Evolutionary conservation across 306 rosid species (phyloP), one percentile per base, ranked within the genome.

Genomic region (Rubus idaeus): DNA sequence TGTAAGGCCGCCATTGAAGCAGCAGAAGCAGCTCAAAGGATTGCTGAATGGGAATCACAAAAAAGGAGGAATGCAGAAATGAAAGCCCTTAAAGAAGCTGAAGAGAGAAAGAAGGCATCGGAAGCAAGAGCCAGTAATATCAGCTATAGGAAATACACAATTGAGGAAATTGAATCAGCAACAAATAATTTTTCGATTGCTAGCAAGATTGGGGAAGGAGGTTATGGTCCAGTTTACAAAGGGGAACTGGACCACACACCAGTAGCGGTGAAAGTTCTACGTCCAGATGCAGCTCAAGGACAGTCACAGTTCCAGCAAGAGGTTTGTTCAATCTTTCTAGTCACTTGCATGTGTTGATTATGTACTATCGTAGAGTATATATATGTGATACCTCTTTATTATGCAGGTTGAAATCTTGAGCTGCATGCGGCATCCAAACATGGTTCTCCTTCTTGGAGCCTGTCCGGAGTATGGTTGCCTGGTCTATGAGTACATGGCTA

Each of bases 371-470:
- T 62, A 4, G 8, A 62, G 13, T 42, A 45, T 18, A 21, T 9
- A 58, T 20, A 57, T 57, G 10, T 57, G 63, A 57, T n/a, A 5
- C 5, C 1, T 35, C 61, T 3, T 67, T 9, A 66, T 73, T 45
- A 67, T 86, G 77, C 84, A 90, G 90, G 88, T 93, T 70, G 91
- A 94, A 85, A 89, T 94, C 67, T 60, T 91, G 23, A 87, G 97
- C 80, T 69, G 86, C 91, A 90, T 90, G 68, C 70, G 96, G 51
- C 98, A 94, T 85, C 98, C 96, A 44, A 87, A 94, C 87, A 87
- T 91, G 94, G 94, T 94, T 81, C 93, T 91, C 20, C 98, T 94
- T 30, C 86, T 94, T 4, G 97, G 97, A 85, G 98, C 97, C 2
- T 94, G 97, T 70, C 93, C 97, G 0, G 96, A 94, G 71, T 83